Evolutionary conservation across 2,329 filamentous ascomycete genomes (phyloP).

Genomic region (Pezicula radicicola): DNA sequence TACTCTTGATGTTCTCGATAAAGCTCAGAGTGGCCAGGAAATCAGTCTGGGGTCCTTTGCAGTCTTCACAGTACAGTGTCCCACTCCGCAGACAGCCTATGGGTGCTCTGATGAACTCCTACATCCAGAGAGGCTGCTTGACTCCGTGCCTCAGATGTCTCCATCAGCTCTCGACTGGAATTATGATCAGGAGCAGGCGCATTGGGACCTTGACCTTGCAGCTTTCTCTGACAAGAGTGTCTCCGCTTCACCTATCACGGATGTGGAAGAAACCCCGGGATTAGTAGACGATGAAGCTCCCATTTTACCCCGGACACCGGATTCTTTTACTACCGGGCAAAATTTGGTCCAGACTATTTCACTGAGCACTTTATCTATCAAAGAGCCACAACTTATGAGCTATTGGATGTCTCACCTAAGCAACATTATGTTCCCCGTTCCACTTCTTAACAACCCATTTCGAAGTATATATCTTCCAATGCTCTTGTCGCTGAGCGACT

Average conservation of each 20-base stretch:
- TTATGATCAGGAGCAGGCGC: too few relatives aligned
- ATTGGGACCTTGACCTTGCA: too few relatives aligned
- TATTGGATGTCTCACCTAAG: background rate
- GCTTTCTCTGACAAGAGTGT: too few relatives aligned
- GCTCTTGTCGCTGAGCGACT: background rate
- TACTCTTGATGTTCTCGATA: background rate
- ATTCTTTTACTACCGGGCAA: background rate
- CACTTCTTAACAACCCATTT: background rate
- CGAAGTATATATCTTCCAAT: background rate
- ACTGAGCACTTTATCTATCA: background rate
- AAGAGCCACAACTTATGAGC: background rate
- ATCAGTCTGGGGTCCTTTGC: background rate
- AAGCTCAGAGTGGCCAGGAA: background rate
- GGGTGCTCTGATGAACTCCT: background rate
- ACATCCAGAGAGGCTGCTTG: too few relatives aligned
- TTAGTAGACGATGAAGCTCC: too few relatives aligned
- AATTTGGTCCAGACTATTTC: background rate
- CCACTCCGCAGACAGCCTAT: background rate
- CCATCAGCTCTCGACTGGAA: too few relatives aligned
- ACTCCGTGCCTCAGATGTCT: too few relatives aligned
- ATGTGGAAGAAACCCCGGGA: too few relatives aligned
- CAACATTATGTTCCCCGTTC: background rate
- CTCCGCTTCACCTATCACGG: too few relatives aligned
- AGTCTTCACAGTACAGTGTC: background rate
- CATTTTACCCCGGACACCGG: background rate